A percentile compares a stretch with the other conserved stretches of the same genome.
These are phyloP conservation scores for Heimioporus sp. DNA, from an alignment of 768 basidiomycete species.

Conservation along the genomic window DNA sequence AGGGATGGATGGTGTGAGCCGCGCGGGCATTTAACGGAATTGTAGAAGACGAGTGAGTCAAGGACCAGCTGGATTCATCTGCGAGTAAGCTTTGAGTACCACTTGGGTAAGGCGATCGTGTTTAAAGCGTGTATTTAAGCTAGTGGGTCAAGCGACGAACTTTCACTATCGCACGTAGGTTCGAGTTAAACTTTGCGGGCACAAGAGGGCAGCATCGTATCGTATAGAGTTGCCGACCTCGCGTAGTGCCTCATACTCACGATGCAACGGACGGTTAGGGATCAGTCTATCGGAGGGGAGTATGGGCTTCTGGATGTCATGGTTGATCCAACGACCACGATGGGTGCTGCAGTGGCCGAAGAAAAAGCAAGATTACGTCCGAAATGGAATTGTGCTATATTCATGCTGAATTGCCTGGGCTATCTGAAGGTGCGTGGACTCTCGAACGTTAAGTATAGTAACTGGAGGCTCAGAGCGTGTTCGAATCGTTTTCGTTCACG, in stretches of 20 bases:
- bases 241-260: constrained; percentile 91
- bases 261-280: constrained; percentile 89
- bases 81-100: constrained; percentile 85
- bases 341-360: constrained; percentile 67
- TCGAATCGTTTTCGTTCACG: constrained; percentile 71
- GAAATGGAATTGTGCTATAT: constrained; percentile 81
- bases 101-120: constrained; percentile 85
- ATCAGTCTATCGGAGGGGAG: constrained; percentile 46
- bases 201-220: constrained; percentile 90
- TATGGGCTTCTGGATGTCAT: constrained; percentile 60
- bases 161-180: too few relatives aligned
- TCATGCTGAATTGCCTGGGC: constrained; percentile 81
- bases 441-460: too few relatives aligned
- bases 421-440: constrained; percentile 66
- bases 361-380: constrained; percentile 55
- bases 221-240: constrained; percentile 93
- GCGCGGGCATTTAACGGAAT: constrained; percentile 50
- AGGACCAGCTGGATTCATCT: constrained; percentile 75
- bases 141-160: too few relatives aligned
- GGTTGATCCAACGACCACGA: constrained; percentile 79
- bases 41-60: constrained; percentile 78
- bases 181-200: constrained; percentile 89
- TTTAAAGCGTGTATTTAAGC: constrained; percentile 91
- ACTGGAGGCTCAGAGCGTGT: constrained; percentile 60
- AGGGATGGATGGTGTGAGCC: constrained; percentile 69